Percentiles rank a stretch among this genome's conserved stretches.
Evolutionary conservation across 441 rosid species (phyloP).

Genomic region (Populus hybrid): DNA sequence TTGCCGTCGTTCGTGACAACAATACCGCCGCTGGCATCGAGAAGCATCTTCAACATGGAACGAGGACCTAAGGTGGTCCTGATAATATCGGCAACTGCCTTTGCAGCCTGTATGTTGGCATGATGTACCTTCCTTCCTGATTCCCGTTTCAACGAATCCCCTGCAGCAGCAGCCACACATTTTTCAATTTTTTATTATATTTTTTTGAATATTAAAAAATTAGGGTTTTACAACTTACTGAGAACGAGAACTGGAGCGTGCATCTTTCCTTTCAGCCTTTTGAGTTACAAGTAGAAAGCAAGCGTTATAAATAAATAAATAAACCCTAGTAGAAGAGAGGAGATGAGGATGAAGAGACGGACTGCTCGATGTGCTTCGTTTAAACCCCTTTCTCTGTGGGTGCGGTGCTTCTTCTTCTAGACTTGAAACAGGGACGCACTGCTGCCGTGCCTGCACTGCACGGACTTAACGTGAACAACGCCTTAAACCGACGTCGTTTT

Average conservation of each 20-base stretch:
- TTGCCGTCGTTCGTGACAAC: constrained; percentile 96
- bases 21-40: constrained; percentile 85
- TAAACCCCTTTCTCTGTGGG: too few relatives aligned
- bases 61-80: constrained; percentile 96
- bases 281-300: too few relatives aligned
- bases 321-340: too few relatives aligned
- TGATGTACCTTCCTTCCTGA: constrained; percentile 70
- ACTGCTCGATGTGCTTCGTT: too few relatives aligned
- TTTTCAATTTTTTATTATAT: neutral
- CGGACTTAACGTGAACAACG: too few relatives aligned
- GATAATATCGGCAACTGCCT: constrained; percentile 89
- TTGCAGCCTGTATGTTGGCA: constrained; percentile 75
- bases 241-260: constrained; percentile 62
- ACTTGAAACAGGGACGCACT: too few relatives aligned
- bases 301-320: too few relatives aligned
- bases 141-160: constrained; percentile 78
- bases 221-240: constrained; percentile 36
- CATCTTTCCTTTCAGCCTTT: constrained; percentile 27
- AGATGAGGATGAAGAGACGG: too few relatives aligned
- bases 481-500: too few relatives aligned
- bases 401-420: too few relatives aligned
- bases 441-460: too few relatives aligned
- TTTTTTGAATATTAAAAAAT: neutral
- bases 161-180: constrained; percentile 29
- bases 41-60: constrained; percentile 94